phyloP scores from a whole-genome alignment of 2,329 filamentous ascomycete species.

The Capronia coronata region DNA sequence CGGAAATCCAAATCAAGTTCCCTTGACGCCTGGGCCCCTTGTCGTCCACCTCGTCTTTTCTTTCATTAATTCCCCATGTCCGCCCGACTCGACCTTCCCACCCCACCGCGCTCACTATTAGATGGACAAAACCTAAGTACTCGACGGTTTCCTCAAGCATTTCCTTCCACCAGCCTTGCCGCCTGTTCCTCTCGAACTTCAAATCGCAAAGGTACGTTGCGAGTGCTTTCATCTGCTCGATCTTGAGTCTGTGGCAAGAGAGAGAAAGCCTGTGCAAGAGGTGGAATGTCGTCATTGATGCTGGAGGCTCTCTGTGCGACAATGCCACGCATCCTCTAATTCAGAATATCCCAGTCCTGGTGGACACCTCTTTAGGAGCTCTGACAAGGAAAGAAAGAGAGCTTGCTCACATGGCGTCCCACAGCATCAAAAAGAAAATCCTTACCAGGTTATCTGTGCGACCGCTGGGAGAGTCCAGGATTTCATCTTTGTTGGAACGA shows the following conservation, averaged over 20 bases:
- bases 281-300: background rate
- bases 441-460: background rate
- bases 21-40: slow-evolving; percentile 15
- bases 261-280: background rate
- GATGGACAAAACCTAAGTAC: background rate
- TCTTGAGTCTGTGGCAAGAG: background rate
- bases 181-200: background rate
- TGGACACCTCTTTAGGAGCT: background rate
- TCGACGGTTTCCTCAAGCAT: background rate
- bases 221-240: background rate
- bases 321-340: background rate
- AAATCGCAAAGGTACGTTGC: background rate
- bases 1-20: slow-evolving; percentile 1
- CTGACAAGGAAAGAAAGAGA: background rate
- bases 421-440: no score
- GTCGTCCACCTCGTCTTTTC: slow-evolving; percentile 16
- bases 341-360: background rate
- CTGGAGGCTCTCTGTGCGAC: background rate
- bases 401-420: background rate
- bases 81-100: slow-evolving; percentile 13
- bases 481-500: background rate
- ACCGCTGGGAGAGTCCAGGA: background rate
- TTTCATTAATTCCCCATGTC: slow-evolving; percentile 15
- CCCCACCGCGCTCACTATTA: background rate
- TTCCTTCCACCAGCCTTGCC: background rate